Evolutionary conservation across 108 stramenopile genomes (phyloP).

Genomic region (Parietichytrium sp.): DNA sequence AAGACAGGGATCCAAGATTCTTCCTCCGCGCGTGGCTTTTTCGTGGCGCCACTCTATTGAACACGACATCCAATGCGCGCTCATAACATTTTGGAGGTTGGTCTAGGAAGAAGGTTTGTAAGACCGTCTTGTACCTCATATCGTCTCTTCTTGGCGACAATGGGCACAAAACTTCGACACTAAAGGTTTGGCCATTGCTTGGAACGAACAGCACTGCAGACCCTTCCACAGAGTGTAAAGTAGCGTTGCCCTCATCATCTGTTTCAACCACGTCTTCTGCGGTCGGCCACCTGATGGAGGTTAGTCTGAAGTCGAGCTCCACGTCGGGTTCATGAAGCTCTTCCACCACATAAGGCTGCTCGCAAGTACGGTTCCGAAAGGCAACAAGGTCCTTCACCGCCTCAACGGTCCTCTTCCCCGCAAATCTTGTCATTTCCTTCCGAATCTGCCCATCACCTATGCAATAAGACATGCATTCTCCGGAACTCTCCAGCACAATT

Average conservation of each 20-base stretch:
- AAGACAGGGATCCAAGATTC: not conserved
- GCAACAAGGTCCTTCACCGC: not conserved
- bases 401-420: not conserved
- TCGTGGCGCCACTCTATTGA: too few species aligned
- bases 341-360: not conserved
- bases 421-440: not conserved
- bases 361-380: not conserved
- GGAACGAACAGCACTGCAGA: not conserved
- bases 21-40: not conserved
- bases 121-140: not conserved
- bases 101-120: conserved; percentile 12
- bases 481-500: conserved; percentile 9
- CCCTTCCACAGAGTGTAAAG: conserved; percentile 19
- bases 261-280: not conserved
- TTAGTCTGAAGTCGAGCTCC: not conserved
- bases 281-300: conserved; percentile 13
- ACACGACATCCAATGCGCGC: not conserved
- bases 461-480: not conserved
- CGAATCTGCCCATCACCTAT: not conserved
- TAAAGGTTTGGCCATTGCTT: not conserved
- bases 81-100: not conserved
- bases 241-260: not conserved
- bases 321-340: not conserved
- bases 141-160: not conserved
- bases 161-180: not conserved